A percentile compares a stretch with the other conserved stretches of the same genome.
Conservation (phyloP, 164 flowering plant genomes). For the Cinnamomum micranthum region DNA sequence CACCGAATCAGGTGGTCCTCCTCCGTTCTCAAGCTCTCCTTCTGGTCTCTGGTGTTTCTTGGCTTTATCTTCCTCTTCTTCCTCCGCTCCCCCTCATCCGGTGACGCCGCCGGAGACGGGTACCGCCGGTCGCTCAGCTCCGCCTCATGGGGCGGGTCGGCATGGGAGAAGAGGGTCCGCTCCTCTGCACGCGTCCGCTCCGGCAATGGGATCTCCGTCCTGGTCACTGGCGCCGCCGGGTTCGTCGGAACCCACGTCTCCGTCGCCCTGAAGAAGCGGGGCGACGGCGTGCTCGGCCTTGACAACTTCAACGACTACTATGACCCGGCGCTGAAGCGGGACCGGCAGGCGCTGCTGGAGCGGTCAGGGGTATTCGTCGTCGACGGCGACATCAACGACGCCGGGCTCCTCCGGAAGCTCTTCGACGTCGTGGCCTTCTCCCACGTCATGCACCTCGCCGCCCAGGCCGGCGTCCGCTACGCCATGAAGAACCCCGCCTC, state of each 20-base stretch:
- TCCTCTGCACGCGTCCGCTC: conserved; percentile 60
- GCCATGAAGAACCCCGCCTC: conserved; percentile 91
- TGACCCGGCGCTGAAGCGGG: conserved; percentile 66
- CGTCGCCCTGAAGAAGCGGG: conserved; percentile 68
- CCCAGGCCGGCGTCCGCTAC: conserved; percentile 93
- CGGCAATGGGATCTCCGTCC: conserved; percentile 55
- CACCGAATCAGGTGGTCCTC: conserved; percentile 49
- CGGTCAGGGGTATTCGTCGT: conserved; percentile 73
- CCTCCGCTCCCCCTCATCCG: conserved; percentile 40
- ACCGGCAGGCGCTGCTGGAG: conserved; percentile 70
- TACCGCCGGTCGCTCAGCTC: conserved; percentile 46
- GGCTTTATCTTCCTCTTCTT: conserved; percentile 64
- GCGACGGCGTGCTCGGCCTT: conserved; percentile 85
- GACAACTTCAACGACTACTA: conserved; percentile 87
- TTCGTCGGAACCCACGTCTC: conserved; percentile 89
- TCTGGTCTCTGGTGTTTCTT: conserved; percentile 60
- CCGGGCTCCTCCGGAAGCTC: conserved; percentile 49
- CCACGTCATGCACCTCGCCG: conserved; percentile 93
- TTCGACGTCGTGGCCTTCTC: conserved; percentile 76
- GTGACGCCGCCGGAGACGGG: conserved; percentile 33
- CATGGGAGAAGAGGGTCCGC: conserved; percentile 67
- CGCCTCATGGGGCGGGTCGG: conserved; percentile 54
- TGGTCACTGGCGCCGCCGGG: conserved; percentile 94
- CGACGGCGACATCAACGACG: conserved; percentile 83
- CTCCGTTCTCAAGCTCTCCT: conserved; percentile 53